Evolutionary conservation across 1,139 yeast genomes (phyloP).

Genomic region (Yamadazyma trypodendri): DNA sequence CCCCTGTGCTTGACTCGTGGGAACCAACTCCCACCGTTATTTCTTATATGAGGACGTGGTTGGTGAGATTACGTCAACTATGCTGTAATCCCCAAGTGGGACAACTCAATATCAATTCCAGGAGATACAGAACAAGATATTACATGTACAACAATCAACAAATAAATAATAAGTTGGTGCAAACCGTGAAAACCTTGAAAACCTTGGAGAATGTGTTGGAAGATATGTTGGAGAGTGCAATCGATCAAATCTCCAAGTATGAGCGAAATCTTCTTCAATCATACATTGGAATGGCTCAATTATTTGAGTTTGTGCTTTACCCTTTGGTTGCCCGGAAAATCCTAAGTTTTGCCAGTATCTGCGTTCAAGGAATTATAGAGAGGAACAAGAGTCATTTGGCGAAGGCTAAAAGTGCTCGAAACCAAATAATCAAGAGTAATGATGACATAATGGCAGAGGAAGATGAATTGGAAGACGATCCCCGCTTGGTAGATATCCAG

Average conservation of each 20-base stretch:
- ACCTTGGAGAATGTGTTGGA: slow-evolving; percentile 68
- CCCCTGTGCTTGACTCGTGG: slow-evolving; percentile 52
- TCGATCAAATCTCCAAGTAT: slow-evolving; percentile 44
- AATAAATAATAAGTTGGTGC: slow-evolving; percentile 13
- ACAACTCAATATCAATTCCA: slow-evolving; percentile 27
- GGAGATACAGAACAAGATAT: slow-evolving; percentile 26
- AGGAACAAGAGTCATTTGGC: slow-evolving; percentile 9
- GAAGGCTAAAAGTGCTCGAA: slow-evolving; percentile 5
- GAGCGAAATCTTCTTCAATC: slow-evolving; percentile 49
- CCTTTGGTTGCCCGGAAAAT: slow-evolving; percentile 44
- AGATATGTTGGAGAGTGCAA: slow-evolving; percentile 58
- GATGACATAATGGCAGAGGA: slow-evolving; percentile 13
- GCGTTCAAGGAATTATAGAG: slow-evolving; percentile 14
- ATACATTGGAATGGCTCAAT: slow-evolving; percentile 58
- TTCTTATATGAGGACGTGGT: slow-evolving; percentile 60
- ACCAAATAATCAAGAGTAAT: slow-evolving; percentile 7
- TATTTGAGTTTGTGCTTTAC: slow-evolving; percentile 51
- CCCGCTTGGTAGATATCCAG: slow-evolving; percentile 12
- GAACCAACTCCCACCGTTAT: slow-evolving; percentile 44
- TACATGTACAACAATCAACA: slow-evolving; percentile 13
- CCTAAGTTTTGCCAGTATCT: slow-evolving; percentile 18
- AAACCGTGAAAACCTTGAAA: slow-evolving; percentile 38
- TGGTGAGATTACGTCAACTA: slow-evolving; percentile 65
- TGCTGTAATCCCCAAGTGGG: slow-evolving; percentile 85
- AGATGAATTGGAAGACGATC: slow-evolving; percentile 24